phyloP scores from a whole-genome alignment of 495 filamentous ascomycete genomes.

The Lentithecium fluviatile region DNA sequence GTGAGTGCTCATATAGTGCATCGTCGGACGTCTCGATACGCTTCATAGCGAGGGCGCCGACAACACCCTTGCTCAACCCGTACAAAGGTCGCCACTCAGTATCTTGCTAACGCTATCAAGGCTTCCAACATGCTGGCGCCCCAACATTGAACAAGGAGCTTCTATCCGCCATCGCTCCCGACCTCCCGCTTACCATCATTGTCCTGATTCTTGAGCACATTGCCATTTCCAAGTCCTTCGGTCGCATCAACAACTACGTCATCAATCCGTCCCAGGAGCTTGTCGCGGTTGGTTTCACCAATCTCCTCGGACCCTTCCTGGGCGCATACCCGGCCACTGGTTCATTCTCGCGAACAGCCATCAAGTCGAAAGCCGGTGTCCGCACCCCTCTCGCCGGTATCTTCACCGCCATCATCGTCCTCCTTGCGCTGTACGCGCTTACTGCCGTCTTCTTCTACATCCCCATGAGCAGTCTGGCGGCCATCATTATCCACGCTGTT shows the following conservation, averaged over 20 bases:
- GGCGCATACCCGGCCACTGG: constrained; percentile 93
- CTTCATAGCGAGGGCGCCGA: too few relatives aligned
- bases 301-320: constrained; percentile 89
- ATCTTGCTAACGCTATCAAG: constrained; percentile 38
- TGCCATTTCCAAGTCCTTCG: constrained; percentile 96
- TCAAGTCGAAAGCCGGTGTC: constrained; percentile 96
- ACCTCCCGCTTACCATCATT: constrained; percentile 82
- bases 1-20: constrained; percentile 40
- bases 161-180: constrained; percentile 57
- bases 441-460: constrained; percentile 94
- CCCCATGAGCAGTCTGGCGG: constrained; percentile 74
- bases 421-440: constrained; percentile 91
- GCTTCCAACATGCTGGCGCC: constrained; percentile 76
- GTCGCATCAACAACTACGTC: constrained; percentile 92
- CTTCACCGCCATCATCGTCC: constrained; percentile 83
- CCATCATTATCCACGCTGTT: constrained; percentile 96
- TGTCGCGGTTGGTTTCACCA: constrained; percentile 89
- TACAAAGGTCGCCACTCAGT: too few relatives aligned
- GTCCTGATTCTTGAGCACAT: constrained; percentile 83
- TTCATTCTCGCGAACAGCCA: constrained; percentile 94
- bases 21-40: too few relatives aligned
- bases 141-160: constrained; percentile 64
- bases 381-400: constrained; percentile 89
- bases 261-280: constrained; percentile 97
- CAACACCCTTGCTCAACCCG: too few relatives aligned